phyloP scores from a whole-genome alignment of 495 filamentous ascomycete genomes.

The Acidiella bohemica region DNA sequence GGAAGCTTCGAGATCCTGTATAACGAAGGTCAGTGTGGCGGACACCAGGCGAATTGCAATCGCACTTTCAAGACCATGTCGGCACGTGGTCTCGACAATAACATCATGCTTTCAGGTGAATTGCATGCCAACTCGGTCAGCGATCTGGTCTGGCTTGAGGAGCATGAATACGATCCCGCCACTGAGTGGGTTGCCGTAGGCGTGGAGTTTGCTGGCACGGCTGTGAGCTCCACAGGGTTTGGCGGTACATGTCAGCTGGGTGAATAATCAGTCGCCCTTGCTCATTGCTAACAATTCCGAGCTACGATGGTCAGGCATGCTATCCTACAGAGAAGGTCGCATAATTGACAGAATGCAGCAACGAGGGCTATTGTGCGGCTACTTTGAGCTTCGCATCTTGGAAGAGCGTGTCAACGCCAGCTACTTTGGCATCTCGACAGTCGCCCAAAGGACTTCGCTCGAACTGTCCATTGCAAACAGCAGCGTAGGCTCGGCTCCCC shows the following conservation, averaged over 20 bases:
- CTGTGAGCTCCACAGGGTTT: constrained; percentile 37
- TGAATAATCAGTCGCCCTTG: constrained; percentile 27
- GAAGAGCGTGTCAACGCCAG: constrained; percentile 28
- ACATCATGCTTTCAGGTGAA: constrained; percentile 51
- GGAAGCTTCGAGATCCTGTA: constrained; percentile 33
- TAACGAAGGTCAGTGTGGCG: constrained; percentile 48
- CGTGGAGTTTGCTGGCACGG: constrained; percentile 52
- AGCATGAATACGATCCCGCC: constrained; percentile 38
- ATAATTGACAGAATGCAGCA: too few species aligned
- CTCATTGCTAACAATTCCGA: constrained; percentile 40
- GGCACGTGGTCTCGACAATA: constrained; percentile 48
- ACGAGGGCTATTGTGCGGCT: constrained; percentile 50
- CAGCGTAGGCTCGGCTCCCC: too few species aligned
- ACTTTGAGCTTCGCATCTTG: constrained; percentile 26
- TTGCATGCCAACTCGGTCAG: constrained; percentile 49
- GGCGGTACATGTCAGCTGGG: constrained; percentile 32
- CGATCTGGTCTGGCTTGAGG: constrained; percentile 46
- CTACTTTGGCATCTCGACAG: constrained; percentile 37
- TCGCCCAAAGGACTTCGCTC: constrained; percentile 22
- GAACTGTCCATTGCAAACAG: constrained; percentile 46
- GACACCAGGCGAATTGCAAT: constrained; percentile 48
- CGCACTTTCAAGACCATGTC: constrained; percentile 34
- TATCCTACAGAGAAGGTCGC: too few species aligned
- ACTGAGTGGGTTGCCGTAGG: constrained; percentile 46
- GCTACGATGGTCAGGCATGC: constrained; percentile 57